These are phyloP conservation scores for Spinacia oleracea DNA, from an alignment of 179 eudicot genomes.

Conservation along the genomic window DNA sequence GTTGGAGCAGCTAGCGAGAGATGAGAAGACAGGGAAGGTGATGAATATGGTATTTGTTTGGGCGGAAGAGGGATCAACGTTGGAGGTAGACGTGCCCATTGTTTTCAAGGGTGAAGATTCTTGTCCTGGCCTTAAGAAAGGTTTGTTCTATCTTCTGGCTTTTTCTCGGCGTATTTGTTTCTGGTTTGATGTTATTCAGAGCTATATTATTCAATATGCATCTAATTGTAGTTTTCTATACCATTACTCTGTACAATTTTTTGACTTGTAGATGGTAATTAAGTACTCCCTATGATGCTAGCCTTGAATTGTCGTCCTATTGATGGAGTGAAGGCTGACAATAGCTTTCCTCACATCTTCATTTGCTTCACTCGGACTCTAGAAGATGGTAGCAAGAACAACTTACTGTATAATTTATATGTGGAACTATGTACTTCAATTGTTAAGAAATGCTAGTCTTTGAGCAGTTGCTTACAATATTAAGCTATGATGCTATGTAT, in stretches of 20 bases:
- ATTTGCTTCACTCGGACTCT: too few relatives aligned
- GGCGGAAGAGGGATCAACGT: constrained; percentile 76
- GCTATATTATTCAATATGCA: not conserved
- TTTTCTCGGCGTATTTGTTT: not conserved
- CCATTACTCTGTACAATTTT: too few relatives aligned
- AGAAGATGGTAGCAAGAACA: too few relatives aligned
- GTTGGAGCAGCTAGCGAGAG: constrained; percentile 61
- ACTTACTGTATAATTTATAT: too few relatives aligned
- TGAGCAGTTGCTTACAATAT: too few relatives aligned
- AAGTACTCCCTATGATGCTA: too few relatives aligned
- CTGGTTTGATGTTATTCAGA: not conserved
- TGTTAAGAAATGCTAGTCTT: too few relatives aligned
- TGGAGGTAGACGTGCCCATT: constrained; percentile 77
- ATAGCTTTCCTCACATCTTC: not conserved
- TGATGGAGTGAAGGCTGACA: not conserved
- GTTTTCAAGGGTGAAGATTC: constrained; percentile 72
- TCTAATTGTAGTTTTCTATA: not conserved
- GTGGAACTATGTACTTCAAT: too few relatives aligned
- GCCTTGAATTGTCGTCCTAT: not conserved
- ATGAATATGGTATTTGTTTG: constrained; percentile 84
- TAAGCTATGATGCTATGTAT: too few relatives aligned
- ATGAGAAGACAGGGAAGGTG: constrained; percentile 64
- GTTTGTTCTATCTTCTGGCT: constrained; percentile 32
- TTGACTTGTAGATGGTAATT: too few relatives aligned
- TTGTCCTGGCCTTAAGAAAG: constrained; percentile 83